Evolutionary conservation across 768 basidiomycete genomes (phyloP).

Genomic region (Pleurotus platypus): DNA sequence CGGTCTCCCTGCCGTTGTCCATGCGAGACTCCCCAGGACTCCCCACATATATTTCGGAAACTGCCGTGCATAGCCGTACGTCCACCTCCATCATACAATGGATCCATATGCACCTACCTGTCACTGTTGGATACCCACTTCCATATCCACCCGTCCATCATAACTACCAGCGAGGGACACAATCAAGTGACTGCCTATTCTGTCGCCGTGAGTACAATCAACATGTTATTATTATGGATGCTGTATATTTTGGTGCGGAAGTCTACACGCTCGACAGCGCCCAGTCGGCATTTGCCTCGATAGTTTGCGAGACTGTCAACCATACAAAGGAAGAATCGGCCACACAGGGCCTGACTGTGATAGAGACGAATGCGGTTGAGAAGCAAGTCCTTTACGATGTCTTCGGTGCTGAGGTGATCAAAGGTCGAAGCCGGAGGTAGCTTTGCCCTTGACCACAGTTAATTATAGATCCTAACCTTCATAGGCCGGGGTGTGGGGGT

Average conservation of each 20-base stretch:
- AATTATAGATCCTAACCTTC: background rate
- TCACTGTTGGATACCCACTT: background rate
- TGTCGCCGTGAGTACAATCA: background rate
- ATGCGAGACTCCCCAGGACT: background rate
- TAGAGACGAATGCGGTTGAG: background rate
- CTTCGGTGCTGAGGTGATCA: background rate
- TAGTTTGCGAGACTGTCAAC: background rate
- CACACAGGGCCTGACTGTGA: background rate
- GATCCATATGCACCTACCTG: background rate
- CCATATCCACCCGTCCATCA: background rate
- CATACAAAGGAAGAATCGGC: background rate
- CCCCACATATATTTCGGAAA: background rate
- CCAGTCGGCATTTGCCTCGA: background rate
- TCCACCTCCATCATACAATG: background rate
- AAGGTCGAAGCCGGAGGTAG: slow-evolving; percentile 1
- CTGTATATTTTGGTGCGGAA: background rate
- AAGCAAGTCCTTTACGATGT: background rate
- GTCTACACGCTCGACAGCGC: background rate
- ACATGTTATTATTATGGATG: background rate
- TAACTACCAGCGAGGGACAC: background rate
- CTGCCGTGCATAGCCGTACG: background rate
- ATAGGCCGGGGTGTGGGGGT: background rate
- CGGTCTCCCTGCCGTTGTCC: background rate
- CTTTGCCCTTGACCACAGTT: background rate
- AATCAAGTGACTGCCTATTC: background rate